phyloP scores from a whole-genome alignment of 192 early-diverging fungal species.

The Backusella westeae region DNA sequence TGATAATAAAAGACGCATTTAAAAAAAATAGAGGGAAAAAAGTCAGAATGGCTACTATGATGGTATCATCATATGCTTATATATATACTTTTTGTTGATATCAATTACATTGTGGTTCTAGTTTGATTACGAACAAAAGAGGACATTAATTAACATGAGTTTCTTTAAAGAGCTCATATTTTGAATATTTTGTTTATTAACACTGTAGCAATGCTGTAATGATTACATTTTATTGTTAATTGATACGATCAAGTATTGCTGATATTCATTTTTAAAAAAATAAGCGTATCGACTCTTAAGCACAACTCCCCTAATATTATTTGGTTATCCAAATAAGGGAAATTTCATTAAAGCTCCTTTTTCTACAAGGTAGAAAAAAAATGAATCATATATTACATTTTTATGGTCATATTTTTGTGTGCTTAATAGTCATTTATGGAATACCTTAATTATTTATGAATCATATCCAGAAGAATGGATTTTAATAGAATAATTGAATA shows the following conservation, averaged over 20 bases:
- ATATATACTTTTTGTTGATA: not conserved
- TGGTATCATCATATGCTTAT: not conserved
- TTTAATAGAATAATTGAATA: not conserved
- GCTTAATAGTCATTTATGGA: not conserved
- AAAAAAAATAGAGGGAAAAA: not conserved
- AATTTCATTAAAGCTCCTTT: constrained; percentile 1
- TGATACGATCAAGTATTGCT: not conserved
- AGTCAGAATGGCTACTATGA: not conserved
- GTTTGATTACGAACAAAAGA: not conserved
- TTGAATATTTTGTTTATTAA: not conserved
- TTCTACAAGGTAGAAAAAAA: not conserved
- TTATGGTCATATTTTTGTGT: not conserved
- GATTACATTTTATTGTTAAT: not conserved
- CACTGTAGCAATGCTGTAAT: not conserved
- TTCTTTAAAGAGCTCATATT: not conserved
- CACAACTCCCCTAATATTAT: not conserved
- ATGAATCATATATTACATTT: not conserved
- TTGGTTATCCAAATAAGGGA: not conserved
- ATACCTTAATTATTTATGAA: not conserved
- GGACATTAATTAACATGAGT: not conserved
- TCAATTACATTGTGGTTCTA: not conserved
- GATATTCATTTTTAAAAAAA: not conserved
- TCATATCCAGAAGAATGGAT: not conserved
- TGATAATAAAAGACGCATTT: not conserved
- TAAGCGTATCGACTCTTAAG: not conserved